phyloP scores from a whole-genome alignment of 2,329 filamentous ascomycete species.

The Fusarium virguliforme region DNA sequence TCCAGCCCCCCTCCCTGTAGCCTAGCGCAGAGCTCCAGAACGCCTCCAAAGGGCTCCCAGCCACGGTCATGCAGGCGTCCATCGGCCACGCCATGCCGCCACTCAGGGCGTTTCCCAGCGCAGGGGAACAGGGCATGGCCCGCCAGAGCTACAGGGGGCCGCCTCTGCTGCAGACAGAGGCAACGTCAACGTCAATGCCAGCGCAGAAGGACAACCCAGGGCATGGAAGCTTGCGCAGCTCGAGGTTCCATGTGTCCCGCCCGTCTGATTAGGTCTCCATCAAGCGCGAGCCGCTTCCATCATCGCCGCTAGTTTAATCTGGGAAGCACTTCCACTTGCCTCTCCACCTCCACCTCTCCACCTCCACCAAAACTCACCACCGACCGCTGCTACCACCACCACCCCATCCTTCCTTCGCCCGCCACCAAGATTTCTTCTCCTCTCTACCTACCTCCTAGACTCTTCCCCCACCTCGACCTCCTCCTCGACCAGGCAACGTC shows the following conservation, averaged over 20 bases:
- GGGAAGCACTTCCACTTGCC: slow-evolving; percentile 42
- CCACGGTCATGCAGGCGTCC: slow-evolving; percentile 38
- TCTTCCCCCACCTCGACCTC: slow-evolving; percentile 34
- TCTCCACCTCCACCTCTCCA: slow-evolving; percentile 46
- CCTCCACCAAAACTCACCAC: slow-evolving; percentile 49
- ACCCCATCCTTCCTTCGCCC: slow-evolving; percentile 47
- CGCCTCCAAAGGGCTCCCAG: slow-evolving; percentile 17
- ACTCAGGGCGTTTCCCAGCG: slow-evolving; percentile 31
- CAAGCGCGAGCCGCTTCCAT: slow-evolving; percentile 46
- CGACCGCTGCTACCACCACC: slow-evolving; percentile 45
- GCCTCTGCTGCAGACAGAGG: slow-evolving; percentile 16
- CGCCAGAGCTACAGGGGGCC: slow-evolving; percentile 29
- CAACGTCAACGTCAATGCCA: slow-evolving; percentile 2
- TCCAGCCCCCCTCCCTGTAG: slow-evolving; percentile 12
- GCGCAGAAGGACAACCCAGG: slow-evolving; percentile 7
- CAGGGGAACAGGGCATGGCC: slow-evolving; percentile 34
- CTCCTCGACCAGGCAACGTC: slow-evolving; percentile 39
- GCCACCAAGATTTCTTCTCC: slow-evolving; percentile 49
- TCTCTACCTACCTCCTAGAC: slow-evolving; percentile 23
- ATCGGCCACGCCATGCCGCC: slow-evolving; percentile 41
- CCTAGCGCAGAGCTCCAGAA: background rate
- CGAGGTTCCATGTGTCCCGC: slow-evolving; percentile 23
- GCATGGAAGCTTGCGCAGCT: slow-evolving; percentile 23
- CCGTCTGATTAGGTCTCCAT: slow-evolving; percentile 13
- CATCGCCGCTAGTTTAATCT: slow-evolving; percentile 48